A percentile compares a stretch with the other conserved stretches of the same genome.
These are phyloP conservation scores for Candida alai DNA, from an alignment of 805 yeast species.

Conservation along the genomic window DNA sequence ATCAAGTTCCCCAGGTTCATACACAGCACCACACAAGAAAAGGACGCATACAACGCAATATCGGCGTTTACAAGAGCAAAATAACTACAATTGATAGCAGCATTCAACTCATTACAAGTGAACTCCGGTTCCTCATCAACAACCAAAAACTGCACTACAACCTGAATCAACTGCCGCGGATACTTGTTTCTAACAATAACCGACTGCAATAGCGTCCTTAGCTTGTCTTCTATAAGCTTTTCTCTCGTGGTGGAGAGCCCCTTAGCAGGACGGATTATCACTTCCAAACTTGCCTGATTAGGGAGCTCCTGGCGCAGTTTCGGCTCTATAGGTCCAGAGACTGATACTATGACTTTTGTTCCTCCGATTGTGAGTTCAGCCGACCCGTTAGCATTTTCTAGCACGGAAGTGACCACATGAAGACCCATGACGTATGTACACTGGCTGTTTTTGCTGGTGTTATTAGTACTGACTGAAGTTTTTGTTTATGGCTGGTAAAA, in stretches of 20 bases:
- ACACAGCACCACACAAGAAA: slow-evolving; percentile 53
- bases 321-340: slow-evolving; percentile 89
- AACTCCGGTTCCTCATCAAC: slow-evolving; percentile 17
- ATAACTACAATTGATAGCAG: slow-evolving; percentile 68
- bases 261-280: slow-evolving; percentile 70
- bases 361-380: slow-evolving; percentile 50
- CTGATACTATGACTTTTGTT: slow-evolving; percentile 66
- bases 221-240: slow-evolving; percentile 65
- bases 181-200: slow-evolving; percentile 58
- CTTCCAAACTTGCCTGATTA: slow-evolving; percentile 69
- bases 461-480: no score
- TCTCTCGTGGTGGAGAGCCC: slow-evolving; percentile 80
- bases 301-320: slow-evolving; percentile 82
- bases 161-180: slow-evolving; percentile 65
- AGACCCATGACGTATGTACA: slow-evolving; percentile 15
- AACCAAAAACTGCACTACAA: slow-evolving; percentile 38
- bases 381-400: slow-evolving; percentile 78
- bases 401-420: slow-evolving; percentile 22
- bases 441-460: no score
- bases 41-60: slow-evolving; percentile 61
- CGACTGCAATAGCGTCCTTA: slow-evolving; percentile 58
- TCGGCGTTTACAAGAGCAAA: slow-evolving; percentile 81
- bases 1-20: slow-evolving; percentile 25
- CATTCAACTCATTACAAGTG: slow-evolving; percentile 53
- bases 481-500: no score